Percentiles rank a stretch among this genome's conserved stretches.
These are phyloP conservation scores for Lichtheimia hyalospora DNA, from an alignment of 371 early-diverging fungal species.

Conservation along the genomic window DNA sequence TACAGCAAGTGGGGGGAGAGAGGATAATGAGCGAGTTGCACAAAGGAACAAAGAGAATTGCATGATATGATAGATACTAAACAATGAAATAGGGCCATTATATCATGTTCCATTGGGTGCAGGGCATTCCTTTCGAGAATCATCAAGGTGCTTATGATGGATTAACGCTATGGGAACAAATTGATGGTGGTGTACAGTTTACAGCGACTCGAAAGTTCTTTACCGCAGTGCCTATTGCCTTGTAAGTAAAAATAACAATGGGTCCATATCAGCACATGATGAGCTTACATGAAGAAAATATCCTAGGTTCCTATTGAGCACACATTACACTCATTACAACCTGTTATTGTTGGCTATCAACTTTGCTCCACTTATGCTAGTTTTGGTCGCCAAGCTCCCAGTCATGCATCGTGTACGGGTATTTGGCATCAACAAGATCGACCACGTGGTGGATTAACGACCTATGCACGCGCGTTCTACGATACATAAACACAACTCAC, in stretches of 20 bases:
- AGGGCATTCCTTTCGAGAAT: constrained; percentile 92
- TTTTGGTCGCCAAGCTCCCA: constrained; percentile 92
- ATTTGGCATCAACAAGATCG: constrained; percentile 76
- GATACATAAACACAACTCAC: background rate
- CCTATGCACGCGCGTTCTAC: background rate
- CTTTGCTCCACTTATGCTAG: constrained; percentile 75
- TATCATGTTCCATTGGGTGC: constrained; percentile 95
- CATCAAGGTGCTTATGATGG: constrained; percentile 95
- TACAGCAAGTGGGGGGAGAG: too few relatives aligned
- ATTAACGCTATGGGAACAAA: constrained; percentile 97
- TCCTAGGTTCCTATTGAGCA: constrained; percentile 88
- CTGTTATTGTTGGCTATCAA: constrained; percentile 85
- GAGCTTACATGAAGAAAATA: constrained; percentile 2
- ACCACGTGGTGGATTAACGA: constrained; percentile 22
- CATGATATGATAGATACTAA: constrained; percentile 1
- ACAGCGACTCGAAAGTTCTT: constrained; percentile 97
- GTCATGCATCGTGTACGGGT: constrained; percentile 93
- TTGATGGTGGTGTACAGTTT: constrained; percentile 94
- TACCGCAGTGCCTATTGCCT: constrained; percentile 86
- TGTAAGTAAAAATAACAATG: constrained; percentile 65
- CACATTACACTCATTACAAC: constrained; percentile 95
- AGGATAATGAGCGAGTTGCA: too few relatives aligned
- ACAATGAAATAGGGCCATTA: constrained; percentile 75
- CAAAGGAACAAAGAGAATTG: too few relatives aligned
- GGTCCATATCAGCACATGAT: background rate